Percentiles rank a stretch among this genome's conserved stretches.
Conservation (phyloP, 208 protist species). For the Leishmania tarentolae region DNA sequence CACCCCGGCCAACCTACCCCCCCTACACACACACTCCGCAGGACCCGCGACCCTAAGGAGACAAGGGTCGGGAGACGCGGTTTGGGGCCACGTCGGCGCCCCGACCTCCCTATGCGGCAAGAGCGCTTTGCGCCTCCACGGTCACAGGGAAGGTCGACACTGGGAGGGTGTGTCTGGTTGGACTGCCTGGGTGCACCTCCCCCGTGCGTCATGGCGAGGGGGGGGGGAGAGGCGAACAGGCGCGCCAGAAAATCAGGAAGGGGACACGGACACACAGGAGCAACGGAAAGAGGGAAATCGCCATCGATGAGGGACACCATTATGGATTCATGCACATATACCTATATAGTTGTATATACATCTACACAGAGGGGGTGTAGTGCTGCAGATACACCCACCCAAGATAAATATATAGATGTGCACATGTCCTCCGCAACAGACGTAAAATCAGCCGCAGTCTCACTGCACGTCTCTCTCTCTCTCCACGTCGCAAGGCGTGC, state of each 20-base stretch:
- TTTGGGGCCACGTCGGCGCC: too few species aligned
- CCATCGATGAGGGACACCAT: neutral
- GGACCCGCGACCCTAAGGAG: too few species aligned
- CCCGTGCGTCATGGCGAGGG: too few species aligned
- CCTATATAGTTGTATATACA: neutral
- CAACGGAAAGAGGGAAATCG: neutral
- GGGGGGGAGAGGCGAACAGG: too few species aligned
- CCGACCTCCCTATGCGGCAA: too few species aligned
- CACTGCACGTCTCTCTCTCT: neutral
- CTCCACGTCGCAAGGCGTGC: neutral
- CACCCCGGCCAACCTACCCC: too few species aligned
- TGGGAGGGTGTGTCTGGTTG: too few species aligned
- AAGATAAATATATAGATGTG: neutral
- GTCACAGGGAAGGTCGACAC: too few species aligned
- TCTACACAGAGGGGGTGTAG: too few species aligned
- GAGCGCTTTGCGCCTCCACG: too few species aligned
- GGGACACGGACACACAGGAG: neutral
- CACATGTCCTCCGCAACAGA: neutral
- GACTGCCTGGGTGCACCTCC: too few species aligned
- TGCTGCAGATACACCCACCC: neutral
- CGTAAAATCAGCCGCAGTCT: neutral
- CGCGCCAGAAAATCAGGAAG: neutral
- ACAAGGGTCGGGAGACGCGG: too few species aligned
- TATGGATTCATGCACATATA: neutral
- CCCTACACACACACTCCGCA: neutral